phyloP scores from a whole-genome alignment of 2,329 filamentous ascomycete genomes.

The Colletotrichum graminicola region DNA sequence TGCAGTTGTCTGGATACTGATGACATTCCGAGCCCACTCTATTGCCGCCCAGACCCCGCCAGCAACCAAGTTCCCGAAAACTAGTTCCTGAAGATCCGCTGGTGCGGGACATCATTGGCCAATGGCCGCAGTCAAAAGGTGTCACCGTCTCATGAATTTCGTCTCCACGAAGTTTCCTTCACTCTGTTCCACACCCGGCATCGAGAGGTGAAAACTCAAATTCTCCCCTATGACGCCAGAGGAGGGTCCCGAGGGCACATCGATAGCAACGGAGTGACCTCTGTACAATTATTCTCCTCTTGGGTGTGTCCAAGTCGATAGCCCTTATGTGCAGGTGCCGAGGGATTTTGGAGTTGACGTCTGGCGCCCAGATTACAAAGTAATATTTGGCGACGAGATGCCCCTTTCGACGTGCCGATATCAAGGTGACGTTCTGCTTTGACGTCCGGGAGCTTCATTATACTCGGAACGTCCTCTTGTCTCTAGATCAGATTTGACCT shows the following conservation, averaged over 20 bases:
- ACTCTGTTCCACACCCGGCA: constrained; percentile 8
- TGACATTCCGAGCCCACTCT: constrained; percentile 39
- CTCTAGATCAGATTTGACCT: background rate
- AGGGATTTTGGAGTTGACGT: background rate
- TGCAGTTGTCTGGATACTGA: constrained; percentile 30
- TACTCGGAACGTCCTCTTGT: background rate
- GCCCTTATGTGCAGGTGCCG: background rate
- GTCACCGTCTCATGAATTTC: background rate
- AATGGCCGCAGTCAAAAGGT: background rate
- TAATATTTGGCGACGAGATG: background rate
- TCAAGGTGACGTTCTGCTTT: background rate
- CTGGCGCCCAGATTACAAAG: background rate
- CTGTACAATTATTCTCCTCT: background rate
- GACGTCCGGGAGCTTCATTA: too few species aligned
- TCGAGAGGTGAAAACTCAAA: constrained; percentile 13
- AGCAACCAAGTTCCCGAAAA: constrained; percentile 32
- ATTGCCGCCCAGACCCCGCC: constrained; percentile 27
- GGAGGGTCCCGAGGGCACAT: background rate
- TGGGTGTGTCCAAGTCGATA: background rate
- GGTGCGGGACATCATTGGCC: constrained; percentile 27
- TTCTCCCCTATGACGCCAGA: constrained; percentile 14
- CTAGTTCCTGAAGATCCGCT: constrained; percentile 37
- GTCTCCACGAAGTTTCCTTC: constrained; percentile 4
- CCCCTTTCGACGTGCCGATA: background rate
- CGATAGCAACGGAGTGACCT: background rate